Evolutionary conservation across 2,329 filamentous ascomycete genomes (phyloP).

Genomic region (Sporothrix curviconia): DNA sequence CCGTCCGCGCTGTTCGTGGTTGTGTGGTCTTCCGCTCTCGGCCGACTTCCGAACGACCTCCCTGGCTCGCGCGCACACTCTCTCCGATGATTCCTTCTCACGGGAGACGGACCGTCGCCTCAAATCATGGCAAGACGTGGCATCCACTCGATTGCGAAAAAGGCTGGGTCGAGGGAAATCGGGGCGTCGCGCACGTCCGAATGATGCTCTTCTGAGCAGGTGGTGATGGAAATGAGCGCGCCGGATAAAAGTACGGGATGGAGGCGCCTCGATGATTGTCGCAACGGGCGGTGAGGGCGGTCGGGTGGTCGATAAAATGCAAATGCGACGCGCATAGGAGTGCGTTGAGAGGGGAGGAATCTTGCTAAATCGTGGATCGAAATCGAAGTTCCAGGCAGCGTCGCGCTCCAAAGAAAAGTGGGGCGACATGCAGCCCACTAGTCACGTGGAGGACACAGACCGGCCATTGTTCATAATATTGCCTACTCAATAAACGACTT

Average conservation of each 20-base stretch:
- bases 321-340: no score
- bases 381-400: not conserved
- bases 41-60: no score
- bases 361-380: not conserved
- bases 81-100: not conserved
- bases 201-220: no score
- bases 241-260: no score
- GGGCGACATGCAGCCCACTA: not conserved
- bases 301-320: no score
- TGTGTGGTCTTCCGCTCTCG: no score
- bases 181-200: not conserved
- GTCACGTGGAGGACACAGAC: not conserved
- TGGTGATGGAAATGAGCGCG: not conserved
- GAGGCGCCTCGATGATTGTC: no score
- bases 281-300: no score
- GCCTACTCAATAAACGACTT: not conserved
- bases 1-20: not conserved
- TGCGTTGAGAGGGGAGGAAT: not conserved
- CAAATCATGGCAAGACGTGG: slow-evolving; percentile 7
- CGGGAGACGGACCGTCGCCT: not conserved
- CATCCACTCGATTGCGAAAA: no score
- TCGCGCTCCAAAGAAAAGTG: not conserved
- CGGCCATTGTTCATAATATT: not conserved
- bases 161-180: no score
- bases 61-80: not conserved